phyloP scores from a whole-genome alignment of 148 eudicot species.

The Amaranthus palmeri region DNA sequence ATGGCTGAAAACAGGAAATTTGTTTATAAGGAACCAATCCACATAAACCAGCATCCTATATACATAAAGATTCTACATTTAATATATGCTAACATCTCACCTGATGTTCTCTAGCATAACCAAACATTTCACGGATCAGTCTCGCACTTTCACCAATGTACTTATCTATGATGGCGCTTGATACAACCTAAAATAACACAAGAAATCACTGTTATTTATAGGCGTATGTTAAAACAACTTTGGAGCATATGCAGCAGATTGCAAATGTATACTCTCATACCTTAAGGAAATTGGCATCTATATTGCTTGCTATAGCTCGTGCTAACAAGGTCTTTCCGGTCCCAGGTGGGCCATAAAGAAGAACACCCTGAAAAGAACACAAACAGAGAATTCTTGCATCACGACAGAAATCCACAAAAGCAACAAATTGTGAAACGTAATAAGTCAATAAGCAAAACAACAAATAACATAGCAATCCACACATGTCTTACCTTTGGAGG shows the following conservation, averaged over 20 bases:
- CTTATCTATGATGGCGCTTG: conserved; percentile 96
- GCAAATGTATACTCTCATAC: conserved; percentile 25
- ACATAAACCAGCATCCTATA: background rate
- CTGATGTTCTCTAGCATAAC: conserved; percentile 97
- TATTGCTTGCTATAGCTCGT: conserved; percentile 96
- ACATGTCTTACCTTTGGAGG: conserved; percentile 75
- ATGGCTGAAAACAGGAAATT: conserved; percentile 46
- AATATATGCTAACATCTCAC: conserved; percentile 30
- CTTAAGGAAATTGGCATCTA: conserved; percentile 94
- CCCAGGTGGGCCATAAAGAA: conserved; percentile 98
- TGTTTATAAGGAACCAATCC: conserved; percentile 5
- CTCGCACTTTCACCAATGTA: conserved; percentile 99
- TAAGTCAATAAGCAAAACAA: background rate
- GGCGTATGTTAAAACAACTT: background rate
- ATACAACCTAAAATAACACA: conserved; percentile 59
- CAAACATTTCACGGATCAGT: conserved; percentile 94
- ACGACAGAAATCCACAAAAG: background rate
- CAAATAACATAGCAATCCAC: background rate
- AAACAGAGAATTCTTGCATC: background rate
- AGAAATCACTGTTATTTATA: background rate
- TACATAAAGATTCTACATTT: background rate
- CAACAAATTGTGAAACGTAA: background rate
- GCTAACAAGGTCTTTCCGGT: conserved; percentile 96
- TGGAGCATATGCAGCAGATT: background rate
- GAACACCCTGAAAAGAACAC: conserved; percentile 72